phyloP scores from a whole-genome alignment of 306 rosid genomes.

The Quercus parvula region DNA sequence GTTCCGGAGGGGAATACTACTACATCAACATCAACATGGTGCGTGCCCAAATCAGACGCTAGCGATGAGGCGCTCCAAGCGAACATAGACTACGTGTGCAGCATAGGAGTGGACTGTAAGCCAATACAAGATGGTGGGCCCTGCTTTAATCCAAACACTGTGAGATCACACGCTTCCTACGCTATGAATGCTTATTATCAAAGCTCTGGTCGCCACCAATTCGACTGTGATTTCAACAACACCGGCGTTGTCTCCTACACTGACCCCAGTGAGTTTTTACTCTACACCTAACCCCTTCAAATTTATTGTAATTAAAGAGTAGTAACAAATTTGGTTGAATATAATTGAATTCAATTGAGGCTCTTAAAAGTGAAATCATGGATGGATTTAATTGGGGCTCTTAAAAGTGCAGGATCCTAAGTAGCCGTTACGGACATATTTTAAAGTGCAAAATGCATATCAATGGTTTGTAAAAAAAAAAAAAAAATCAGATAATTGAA shows the following conservation, averaged over 20 bases:
- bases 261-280: conserved; percentile 61
- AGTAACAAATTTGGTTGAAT: too few species aligned
- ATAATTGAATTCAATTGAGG: too few species aligned
- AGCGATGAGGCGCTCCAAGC: conserved; percentile 37
- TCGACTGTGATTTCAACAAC: conserved; percentile 53
- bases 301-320: too few species aligned
- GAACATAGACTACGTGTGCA: conserved; percentile 54
- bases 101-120: conserved; percentile 44
- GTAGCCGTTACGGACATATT: too few species aligned
- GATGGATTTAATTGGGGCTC: too few species aligned
- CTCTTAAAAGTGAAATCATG: too few species aligned
- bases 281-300: background rate
- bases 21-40: conserved; percentile 20
- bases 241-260: conserved; percentile 50
- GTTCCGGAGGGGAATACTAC: background rate
- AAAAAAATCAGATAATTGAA: background rate
- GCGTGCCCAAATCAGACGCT: conserved; percentile 33
- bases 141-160: conserved; percentile 44
- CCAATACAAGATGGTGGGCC: conserved; percentile 44
- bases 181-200: conserved; percentile 60
- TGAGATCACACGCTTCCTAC: conserved; percentile 51
- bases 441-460: too few species aligned
- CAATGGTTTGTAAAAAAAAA: too few species aligned
- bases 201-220: conserved; percentile 41
- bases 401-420: too few species aligned